Percentiles rank a stretch among this genome's conserved stretches.
phyloP scores from a whole-genome alignment of 257 asterid species.

The Leonotis leonurus region DNA sequence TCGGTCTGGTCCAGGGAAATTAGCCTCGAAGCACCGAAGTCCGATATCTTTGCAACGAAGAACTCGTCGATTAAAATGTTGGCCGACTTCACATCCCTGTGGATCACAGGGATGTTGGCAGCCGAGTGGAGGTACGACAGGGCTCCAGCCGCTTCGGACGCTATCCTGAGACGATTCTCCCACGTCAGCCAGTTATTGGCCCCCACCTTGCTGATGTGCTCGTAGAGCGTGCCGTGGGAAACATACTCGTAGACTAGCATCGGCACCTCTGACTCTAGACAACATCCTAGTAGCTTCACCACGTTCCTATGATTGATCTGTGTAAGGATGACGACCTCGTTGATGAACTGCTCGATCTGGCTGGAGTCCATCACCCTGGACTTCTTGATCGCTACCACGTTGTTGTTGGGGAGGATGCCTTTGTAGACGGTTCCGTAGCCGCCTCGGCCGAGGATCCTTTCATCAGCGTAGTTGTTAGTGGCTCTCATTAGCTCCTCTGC shows the following conservation, averaged over 20 bases:
- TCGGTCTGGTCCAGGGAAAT: conserved; percentile 60
- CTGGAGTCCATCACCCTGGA: conserved; percentile 46
- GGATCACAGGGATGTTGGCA: conserved; percentile 54
- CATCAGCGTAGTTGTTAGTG: conserved; percentile 49
- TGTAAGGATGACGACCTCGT: conserved; percentile 70
- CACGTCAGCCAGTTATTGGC: conserved; percentile 51
- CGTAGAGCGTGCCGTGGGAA: conserved; percentile 50
- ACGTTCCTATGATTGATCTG: conserved; percentile 67
- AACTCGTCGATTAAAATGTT: conserved; percentile 56
- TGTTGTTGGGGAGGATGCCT: conserved; percentile 49
- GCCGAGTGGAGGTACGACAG: conserved; percentile 74
- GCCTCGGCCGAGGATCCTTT: conserved; percentile 56
- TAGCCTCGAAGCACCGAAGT: conserved; percentile 79
- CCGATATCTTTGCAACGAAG: conserved; percentile 59
- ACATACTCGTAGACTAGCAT: conserved; percentile 59
- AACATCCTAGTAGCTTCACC: conserved; percentile 65
- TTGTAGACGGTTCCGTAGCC: conserved; percentile 66
- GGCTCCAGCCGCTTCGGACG: conserved; percentile 62
- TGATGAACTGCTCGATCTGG: conserved; percentile 68
- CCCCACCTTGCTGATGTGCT: conserved; percentile 33
- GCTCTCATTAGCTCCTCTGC: conserved; percentile 56
- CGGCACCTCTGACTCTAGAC: conserved; percentile 66
- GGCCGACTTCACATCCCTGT: conserved; percentile 71
- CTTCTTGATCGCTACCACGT: conserved; percentile 58
- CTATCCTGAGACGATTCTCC: conserved; percentile 64